A percentile compares a stretch with the other conserved stretches of the same genome.
phyloP scores from a whole-genome alignment of 2,329 filamentous ascomycete species.

The Exutisphaerella laricina region DNA sequence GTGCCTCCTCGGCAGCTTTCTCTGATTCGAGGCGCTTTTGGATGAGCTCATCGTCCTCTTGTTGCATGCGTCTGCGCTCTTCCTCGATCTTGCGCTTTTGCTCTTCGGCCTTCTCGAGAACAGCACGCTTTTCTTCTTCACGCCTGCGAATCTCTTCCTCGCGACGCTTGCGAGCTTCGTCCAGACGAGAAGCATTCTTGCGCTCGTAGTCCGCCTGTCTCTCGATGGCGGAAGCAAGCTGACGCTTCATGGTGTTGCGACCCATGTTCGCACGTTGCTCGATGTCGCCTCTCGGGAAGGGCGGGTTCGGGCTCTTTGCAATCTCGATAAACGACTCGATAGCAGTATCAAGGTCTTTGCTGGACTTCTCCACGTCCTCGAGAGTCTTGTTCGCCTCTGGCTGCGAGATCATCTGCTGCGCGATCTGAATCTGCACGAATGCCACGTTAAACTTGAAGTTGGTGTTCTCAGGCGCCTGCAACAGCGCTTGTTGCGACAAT shows the following conservation, averaged over 20 bases:
- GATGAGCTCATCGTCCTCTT: slow-evolving; percentile 65
- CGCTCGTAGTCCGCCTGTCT: slow-evolving; percentile 88
- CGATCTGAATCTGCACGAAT: slow-evolving; percentile 93
- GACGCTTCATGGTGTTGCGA: slow-evolving; percentile 86
- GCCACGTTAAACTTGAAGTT: slow-evolving; percentile 97
- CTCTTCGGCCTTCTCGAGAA: slow-evolving; percentile 64
- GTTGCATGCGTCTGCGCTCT: slow-evolving; percentile 74
- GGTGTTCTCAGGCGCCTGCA: slow-evolving; percentile 61
- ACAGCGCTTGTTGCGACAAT: slow-evolving; percentile 64
- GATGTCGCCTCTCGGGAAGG: slow-evolving; percentile 84
- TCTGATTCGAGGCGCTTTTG: slow-evolving; percentile 68
- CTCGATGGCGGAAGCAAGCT: slow-evolving; percentile 78
- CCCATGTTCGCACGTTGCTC: slow-evolving; percentile 98
- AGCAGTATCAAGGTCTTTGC: slow-evolving; percentile 74
- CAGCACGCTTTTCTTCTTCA: slow-evolving; percentile 67
- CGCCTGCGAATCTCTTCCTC: slow-evolving; percentile 73
- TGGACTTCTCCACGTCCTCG: slow-evolving; percentile 73
- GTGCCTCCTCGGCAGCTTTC: slow-evolving; percentile 57
- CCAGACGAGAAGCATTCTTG: slow-evolving; percentile 82
- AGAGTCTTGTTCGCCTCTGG: slow-evolving; percentile 71
- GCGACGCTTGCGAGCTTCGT: slow-evolving; percentile 70
- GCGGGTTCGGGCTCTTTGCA: slow-evolving; percentile 60
- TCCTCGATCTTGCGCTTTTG: slow-evolving; percentile 76
- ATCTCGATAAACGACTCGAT: slow-evolving; percentile 63
- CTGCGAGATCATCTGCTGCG: slow-evolving; percentile 69